phyloP scores from a whole-genome alignment of 495 filamentous ascomycete genomes.

The Baudoinia panamericana region DNA sequence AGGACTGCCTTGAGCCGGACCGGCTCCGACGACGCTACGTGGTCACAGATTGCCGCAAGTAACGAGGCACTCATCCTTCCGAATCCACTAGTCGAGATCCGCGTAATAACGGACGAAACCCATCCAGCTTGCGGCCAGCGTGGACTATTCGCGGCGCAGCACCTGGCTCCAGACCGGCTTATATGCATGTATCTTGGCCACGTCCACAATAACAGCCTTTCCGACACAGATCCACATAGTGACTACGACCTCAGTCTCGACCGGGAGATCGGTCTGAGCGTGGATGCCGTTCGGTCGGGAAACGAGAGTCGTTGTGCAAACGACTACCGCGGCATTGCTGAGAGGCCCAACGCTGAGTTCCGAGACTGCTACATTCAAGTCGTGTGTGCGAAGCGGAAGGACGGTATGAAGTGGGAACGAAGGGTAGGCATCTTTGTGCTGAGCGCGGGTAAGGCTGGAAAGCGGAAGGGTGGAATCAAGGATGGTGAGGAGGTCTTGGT shows the following conservation, averaged over 20 bases:
- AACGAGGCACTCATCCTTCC: conserved; percentile 21
- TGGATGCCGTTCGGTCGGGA: conserved; percentile 48
- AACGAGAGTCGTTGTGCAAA: conserved; percentile 65
- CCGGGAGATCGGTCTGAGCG: conserved; percentile 42
- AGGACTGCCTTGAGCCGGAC: conserved; percentile 20
- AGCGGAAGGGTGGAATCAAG: conserved; percentile 37
- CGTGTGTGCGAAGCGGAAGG: conserved; percentile 21
- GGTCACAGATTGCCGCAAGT: conserved; percentile 25
- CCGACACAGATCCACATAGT: conserved; percentile 34
- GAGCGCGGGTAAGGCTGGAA: conserved; percentile 39
- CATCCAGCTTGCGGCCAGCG: conserved; percentile 53
- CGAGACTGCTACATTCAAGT: conserved; percentile 31
- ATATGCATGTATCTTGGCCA: conserved; percentile 56
- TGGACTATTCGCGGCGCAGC: conserved; percentile 50
- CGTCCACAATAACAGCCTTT: conserved; percentile 36
- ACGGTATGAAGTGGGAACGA: conserved; percentile 33
- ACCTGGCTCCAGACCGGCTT: conserved; percentile 43
- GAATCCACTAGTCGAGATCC: conserved; percentile 40
- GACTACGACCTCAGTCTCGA: conserved; percentile 59
- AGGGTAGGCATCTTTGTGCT: conserved; percentile 49
- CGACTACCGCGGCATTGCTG: conserved; percentile 53
- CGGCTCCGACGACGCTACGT: conserved; percentile 22
- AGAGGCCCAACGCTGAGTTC: conserved; percentile 49
- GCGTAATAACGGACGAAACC: conserved; percentile 36
- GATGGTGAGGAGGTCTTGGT: conserved; percentile 52